Conservation (phyloP, 73 alveolate genomes). For the Paramecium bursaria region DNA sequence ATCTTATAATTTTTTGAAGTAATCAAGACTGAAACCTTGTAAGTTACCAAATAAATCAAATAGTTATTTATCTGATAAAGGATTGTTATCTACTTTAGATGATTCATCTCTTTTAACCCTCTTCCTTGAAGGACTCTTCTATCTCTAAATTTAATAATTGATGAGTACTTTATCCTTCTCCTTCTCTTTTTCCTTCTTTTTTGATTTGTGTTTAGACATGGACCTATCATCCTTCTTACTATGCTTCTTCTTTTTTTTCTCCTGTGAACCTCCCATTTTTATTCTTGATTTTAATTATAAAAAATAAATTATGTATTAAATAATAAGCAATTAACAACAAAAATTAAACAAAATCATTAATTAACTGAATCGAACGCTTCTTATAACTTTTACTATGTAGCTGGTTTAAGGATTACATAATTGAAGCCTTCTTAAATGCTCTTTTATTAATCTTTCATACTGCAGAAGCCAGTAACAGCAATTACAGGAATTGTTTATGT, state of each 20-base stretch:
- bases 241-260: slow-evolving; percentile 46
- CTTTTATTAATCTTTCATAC: slow-evolving; percentile 24
- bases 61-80: slow-evolving; percentile 1
- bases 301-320: no score
- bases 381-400: slow-evolving; percentile 4
- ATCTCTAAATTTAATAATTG: slow-evolving; percentile 2
- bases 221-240: slow-evolving; percentile 7
- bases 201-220: slow-evolving; percentile 26
- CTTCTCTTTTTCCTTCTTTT: no score
- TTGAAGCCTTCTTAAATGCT: slow-evolving; percentile 34
- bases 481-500: slow-evolving; percentile 22
- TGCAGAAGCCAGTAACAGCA: slow-evolving; percentile 54
- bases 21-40: slow-evolving; percentile 9
- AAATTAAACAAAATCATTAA: no score
- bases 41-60: slow-evolving; percentile 34
- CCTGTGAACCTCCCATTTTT: no score
- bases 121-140: background rate
- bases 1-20: slow-evolving; percentile 17
- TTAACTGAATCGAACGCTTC: slow-evolving; percentile 8
- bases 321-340: no score
- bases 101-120: background rate
- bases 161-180: background rate
- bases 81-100: background rate
- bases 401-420: slow-evolving; percentile 34
- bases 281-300: no score